Base-by-base conservation (phyloP, 2,329 filamentous ascomycete species). In the Calycina herbarum region DNA sequence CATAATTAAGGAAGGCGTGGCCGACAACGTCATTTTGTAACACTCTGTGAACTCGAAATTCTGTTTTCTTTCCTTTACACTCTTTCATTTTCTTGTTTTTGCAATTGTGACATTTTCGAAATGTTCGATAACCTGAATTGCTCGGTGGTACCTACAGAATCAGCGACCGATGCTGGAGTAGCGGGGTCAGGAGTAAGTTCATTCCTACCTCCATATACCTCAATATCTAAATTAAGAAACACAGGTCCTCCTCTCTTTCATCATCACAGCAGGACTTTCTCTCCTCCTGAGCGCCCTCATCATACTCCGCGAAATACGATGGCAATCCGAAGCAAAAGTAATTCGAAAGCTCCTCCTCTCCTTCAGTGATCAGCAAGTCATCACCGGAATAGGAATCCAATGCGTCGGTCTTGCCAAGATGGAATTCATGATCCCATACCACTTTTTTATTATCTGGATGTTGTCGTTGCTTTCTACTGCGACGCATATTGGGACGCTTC, bases 401-500 rank as follows among this genome's bases (percentile, higher is more conserved):
- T 81, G 80, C 64, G 81, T 90, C 29, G 88, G 85, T 0, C 81
- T 91, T 1, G 84, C 84, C 4, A 86, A 87, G 72, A 83, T 85
- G 73, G 77, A 82, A 57, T 79, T 79, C 5, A 82, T 90, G 74
- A 82, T 88, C 0, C 83, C 86, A 0, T 91, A 91, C 74, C 88
- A 91, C 76, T 89, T 90, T 78, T 90, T 90, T 78, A 82, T 90
- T 63, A 84, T 90, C 69, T 90, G 87, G 88, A 87, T 89, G 79
- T 78, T 90, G 1, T 86, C 85, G 0, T 77, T 89, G 13, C 79
- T 90, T 7, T 86, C 86, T 17, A 89, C 86, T 68, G 85, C 86
- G 0, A 89, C 88, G 2, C 88, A 90, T 75, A 87, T 89, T 66
- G 82, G 85, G 4, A 86, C 87, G 0, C 78, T 90, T 17, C 80